A percentile compares a stretch with the other conserved stretches of the same genome.
These are phyloP conservation scores for Cryptosporidium sp. DNA, from an alignment of 169 alveolate genomes.

Conservation along the genomic window DNA sequence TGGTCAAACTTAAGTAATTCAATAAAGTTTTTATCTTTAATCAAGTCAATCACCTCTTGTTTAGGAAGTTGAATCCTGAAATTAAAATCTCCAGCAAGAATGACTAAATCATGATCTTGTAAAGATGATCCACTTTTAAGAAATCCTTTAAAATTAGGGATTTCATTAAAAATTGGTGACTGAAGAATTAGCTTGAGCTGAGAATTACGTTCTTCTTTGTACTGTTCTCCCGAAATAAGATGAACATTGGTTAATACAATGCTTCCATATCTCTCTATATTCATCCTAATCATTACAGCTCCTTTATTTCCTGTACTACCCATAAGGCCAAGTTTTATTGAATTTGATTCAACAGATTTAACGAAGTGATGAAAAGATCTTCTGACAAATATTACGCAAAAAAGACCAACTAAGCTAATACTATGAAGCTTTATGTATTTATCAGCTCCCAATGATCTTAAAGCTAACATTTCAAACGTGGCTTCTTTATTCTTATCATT, in stretches of 20 bases:
- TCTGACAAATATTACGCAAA: constrained; percentile 84
- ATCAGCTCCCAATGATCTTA: constrained; percentile 54
- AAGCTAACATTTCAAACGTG: constrained; percentile 36
- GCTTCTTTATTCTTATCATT: constrained; percentile 67
- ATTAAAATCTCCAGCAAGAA: constrained; percentile 92
- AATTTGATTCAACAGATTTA: constrained; percentile 81
- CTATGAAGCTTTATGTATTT: constrained; percentile 80
- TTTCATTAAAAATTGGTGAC: constrained; percentile 79
- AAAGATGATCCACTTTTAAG: constrained; percentile 80
- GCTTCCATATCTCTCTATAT: constrained; percentile 73
- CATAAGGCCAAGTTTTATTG: constrained; percentile 88
- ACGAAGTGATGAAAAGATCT: constrained; percentile 80
- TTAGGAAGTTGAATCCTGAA: constrained; percentile 85
- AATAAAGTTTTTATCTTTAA: constrained; percentile 61
- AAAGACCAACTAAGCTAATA: constrained; percentile 87
- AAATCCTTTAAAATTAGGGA: constrained; percentile 78
- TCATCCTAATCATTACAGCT: constrained; percentile 84
- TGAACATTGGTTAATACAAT: constrained; percentile 86
- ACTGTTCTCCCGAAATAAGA: constrained; percentile 86
- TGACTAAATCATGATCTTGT: constrained; percentile 82
- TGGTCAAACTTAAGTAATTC: constrained; percentile 80
- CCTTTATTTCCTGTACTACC: constrained; percentile 93
- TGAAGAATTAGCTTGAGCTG: constrained; percentile 84
- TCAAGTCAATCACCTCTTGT: constrained; percentile 72
- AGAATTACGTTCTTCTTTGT: constrained; percentile 83